A percentile compares a stretch with the other conserved stretches of the same genome.
These are phyloP conservation scores for Lithospermum erythrorhizon DNA, from an alignment of 257 asterid genomes.

Conservation along the genomic window DNA sequence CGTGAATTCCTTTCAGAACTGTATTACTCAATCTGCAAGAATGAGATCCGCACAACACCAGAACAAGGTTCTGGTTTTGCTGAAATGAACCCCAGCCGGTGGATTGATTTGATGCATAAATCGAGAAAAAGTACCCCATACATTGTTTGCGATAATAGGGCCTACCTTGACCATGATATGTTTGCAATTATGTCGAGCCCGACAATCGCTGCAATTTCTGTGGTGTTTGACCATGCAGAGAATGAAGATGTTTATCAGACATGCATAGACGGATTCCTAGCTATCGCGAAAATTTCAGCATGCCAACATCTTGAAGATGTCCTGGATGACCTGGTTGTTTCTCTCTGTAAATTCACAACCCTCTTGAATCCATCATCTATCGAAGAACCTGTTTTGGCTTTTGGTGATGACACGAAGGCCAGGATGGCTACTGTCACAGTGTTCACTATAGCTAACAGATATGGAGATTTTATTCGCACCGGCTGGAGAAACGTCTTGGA, in stretches of 20 bases:
- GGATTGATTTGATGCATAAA: slow-evolving; percentile 92
- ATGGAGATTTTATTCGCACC: slow-evolving; percentile 77
- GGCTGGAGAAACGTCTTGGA: slow-evolving; percentile 95
- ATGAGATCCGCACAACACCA: slow-evolving; percentile 89
- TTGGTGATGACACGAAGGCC: slow-evolving; percentile 90
- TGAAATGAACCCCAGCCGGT: slow-evolving; percentile 92
- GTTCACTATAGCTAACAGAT: slow-evolving; percentile 81
- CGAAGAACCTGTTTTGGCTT: slow-evolving; percentile 89
- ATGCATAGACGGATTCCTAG: slow-evolving; percentile 92
- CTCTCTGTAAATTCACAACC: slow-evolving; percentile 86
- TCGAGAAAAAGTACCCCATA: slow-evolving; percentile 66
- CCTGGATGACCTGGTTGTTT: slow-evolving; percentile 87
- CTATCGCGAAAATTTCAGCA: slow-evolving; percentile 90
- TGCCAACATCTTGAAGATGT: slow-evolving; percentile 92
- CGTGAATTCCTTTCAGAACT: slow-evolving; percentile 81
- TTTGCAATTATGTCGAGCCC: slow-evolving; percentile 98
- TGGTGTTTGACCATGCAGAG: slow-evolving; percentile 88
- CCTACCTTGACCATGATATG: slow-evolving; percentile 94
- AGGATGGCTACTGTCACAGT: slow-evolving; percentile 90
- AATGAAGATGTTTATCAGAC: slow-evolving; percentile 87
- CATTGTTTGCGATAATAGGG: slow-evolving; percentile 66
- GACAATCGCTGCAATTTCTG: slow-evolving; percentile 92
- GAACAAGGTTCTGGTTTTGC: slow-evolving; percentile 86
- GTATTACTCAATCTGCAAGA: slow-evolving; percentile 79
- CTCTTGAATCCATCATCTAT: slow-evolving; percentile 70